Percentiles rank a stretch among this genome's conserved stretches.
Conservation (phyloP, 495 filamentous ascomycete species). For the Tuber magnatum region DNA sequence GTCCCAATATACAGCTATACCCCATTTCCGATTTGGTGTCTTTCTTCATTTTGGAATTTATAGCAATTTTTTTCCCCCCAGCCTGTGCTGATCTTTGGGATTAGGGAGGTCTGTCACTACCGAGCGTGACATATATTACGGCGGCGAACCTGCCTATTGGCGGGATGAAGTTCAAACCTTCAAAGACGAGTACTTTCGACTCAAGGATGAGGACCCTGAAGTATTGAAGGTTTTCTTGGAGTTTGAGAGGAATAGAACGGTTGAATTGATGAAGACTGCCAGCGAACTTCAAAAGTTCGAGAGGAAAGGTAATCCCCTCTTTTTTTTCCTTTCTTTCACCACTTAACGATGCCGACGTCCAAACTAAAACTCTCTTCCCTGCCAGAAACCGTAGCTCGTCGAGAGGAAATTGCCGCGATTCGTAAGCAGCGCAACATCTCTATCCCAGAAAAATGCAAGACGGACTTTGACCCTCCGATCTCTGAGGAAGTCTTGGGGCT, state of each 20-base stretch:
- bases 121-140: constrained; percentile 29
- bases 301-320: constrained; percentile 19
- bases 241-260: constrained; percentile 22
- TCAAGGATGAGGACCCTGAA: constrained; percentile 11
- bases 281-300: constrained; percentile 30
- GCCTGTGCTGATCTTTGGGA: neutral
- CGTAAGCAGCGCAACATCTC: constrained; percentile 29
- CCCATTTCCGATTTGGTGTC: constrained; percentile 7
- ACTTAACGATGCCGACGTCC: neutral
- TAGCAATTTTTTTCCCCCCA: constrained; percentile 27
- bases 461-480: constrained; percentile 27
- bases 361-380: constrained; percentile 15
- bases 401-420: constrained; percentile 29
- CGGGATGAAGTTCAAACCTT: constrained; percentile 28
- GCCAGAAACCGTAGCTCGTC: constrained; percentile 29
- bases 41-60: constrained; percentile 19
- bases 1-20: constrained; percentile 1
- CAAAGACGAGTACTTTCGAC: constrained; percentile 6
- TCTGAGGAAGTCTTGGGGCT: constrained; percentile 29
- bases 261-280: constrained; percentile 28
- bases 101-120: constrained; percentile 2
- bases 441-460: constrained; percentile 33
- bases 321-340: neutral
- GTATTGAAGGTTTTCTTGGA: constrained; percentile 26
- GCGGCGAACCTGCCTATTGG: constrained; percentile 33